Conservation (phyloP, 257 asterid species). For the Capsicum rhomboideum region DNA sequence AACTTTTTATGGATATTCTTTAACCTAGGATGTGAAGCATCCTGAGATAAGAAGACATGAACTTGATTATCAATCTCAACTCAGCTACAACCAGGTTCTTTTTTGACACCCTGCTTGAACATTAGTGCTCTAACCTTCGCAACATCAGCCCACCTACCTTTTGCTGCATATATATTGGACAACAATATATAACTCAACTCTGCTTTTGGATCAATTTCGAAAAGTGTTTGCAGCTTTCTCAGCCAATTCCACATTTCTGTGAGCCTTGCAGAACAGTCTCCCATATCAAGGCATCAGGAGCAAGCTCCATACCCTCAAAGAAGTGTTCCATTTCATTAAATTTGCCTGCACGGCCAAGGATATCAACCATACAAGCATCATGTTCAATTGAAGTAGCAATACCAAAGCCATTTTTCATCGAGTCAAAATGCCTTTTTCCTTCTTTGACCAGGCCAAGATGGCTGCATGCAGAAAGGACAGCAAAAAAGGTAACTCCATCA, state of each 20-base stretch:
- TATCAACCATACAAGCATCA: slow-evolving; percentile 78
- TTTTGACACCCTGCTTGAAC: slow-evolving; percentile 56
- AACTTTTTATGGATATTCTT: slow-evolving; percentile 44
- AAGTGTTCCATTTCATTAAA: slow-evolving; percentile 54
- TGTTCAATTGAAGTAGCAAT: slow-evolving; percentile 56
- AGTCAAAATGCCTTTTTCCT: slow-evolving; percentile 46
- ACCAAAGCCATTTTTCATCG: slow-evolving; percentile 41
- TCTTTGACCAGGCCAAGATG: slow-evolving; percentile 72
- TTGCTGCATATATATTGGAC: slow-evolving; percentile 65
- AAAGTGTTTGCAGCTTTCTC: slow-evolving; percentile 68
- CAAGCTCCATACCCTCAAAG: slow-evolving; percentile 45
- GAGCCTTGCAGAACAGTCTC: slow-evolving; percentile 56
- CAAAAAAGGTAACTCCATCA: slow-evolving; percentile 57
- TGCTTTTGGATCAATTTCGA: slow-evolving; percentile 40
- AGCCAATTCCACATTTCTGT: slow-evolving; percentile 68
- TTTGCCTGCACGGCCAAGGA: slow-evolving; percentile 71
- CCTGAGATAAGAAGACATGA: slow-evolving; percentile 72
- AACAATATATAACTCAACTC: slow-evolving; percentile 61
- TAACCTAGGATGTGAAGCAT: slow-evolving; percentile 55
- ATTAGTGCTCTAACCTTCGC: slow-evolving; percentile 47
- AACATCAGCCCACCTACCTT: slow-evolving; percentile 72
- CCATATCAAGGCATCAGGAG: slow-evolving; percentile 67
- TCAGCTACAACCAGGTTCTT: slow-evolving; percentile 95
- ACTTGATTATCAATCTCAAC: slow-evolving; percentile 51
- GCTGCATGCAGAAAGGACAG: slow-evolving; percentile 79